These are phyloP conservation scores for Teratosphaeria epicoccoides DNA, from an alignment of 2,329 filamentous ascomycete species.

Conservation along the genomic window DNA sequence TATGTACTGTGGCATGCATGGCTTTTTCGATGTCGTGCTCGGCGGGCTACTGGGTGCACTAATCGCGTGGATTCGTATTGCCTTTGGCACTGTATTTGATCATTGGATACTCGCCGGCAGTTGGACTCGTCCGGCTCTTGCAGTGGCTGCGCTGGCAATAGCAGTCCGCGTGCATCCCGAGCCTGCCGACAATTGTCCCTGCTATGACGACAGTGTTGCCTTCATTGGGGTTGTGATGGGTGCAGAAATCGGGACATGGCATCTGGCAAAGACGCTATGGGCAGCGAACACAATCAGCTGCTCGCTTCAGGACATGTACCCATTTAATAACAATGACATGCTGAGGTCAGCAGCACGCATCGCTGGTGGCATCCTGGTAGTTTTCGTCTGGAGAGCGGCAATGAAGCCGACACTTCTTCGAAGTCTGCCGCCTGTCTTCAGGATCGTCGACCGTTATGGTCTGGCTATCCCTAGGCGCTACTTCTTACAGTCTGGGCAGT, in stretches of 20 bases:
- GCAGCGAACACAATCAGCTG: neutral
- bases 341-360: slow-evolving; percentile 55
- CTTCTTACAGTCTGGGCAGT: slow-evolving; percentile 76
- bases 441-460: slow-evolving; percentile 68
- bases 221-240: slow-evolving; percentile 65
- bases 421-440: slow-evolving; percentile 73
- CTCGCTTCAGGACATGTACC: slow-evolving; percentile 10
- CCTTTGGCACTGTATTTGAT: slow-evolving; percentile 52
- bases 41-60: slow-evolving; percentile 67
- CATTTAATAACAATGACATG: slow-evolving; percentile 50
- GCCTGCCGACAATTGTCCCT: slow-evolving; percentile 76
- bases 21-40: slow-evolving; percentile 79
- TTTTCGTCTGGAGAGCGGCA: slow-evolving; percentile 81
- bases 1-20: slow-evolving; percentile 97
- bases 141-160: slow-evolving; percentile 57
- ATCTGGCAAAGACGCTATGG: slow-evolving; percentile 38
- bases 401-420: slow-evolving; percentile 78
- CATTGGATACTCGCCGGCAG: slow-evolving; percentile 56
- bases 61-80: slow-evolving; percentile 46
- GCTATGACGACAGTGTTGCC: slow-evolving; percentile 39
- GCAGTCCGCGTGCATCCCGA: slow-evolving; percentile 87
- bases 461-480: slow-evolving; percentile 76
- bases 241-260: slow-evolving; percentile 72
- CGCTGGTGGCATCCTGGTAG: slow-evolving; percentile 65
- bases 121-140: slow-evolving; percentile 53